Base-by-base conservation (phyloP, 2,329 filamentous ascomycete genomes). In the Exophiala dermatitidis region DNA sequence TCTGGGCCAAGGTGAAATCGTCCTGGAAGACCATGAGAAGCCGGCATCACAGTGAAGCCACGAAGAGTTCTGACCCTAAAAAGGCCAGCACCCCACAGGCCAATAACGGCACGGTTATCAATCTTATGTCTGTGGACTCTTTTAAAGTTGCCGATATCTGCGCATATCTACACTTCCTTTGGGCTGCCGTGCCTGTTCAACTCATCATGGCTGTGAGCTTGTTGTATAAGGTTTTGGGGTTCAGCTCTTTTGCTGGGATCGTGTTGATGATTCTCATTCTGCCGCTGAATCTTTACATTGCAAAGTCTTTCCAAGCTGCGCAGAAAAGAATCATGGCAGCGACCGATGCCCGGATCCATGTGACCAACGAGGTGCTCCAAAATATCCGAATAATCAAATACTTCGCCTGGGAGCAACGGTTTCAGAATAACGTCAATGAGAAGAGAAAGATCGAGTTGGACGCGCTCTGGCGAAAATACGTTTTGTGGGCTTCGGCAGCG, bases 311-410 rank as follows among this genome's bases (percentile, higher is more conserved):
- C 72, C 84, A 84, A 61, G 80, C 78, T 48, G 88, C 89, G 2
- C 93, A 96, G 67, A 95, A 95, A 72, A 81, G 83, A 61, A 97
- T 98, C 64, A 83, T 97, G 73, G 82, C 86, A 48, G 90, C 90
- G 19, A 98, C 93, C 2, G 93, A 98, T 71, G 93, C 93, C 66
- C 84, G 93, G 49, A 97, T 98, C 59, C 88, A 96, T 66, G 86
- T 90, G 3, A 98, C 93, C 3, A 98, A 98, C 68, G 93, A 98
- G 70, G 87, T 97, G 5, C 76, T 98, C 30, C 90, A 95, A 66
- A 98, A 97, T 64, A 97, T 98, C 61, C 84, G 93, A 48, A 96
- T 98, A 68, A 97, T 98, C 80, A 98, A 98, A 68, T 98, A 93
- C 70, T 98, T 98, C 68, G 91, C 93, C 0, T 98, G 93, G 93